These are phyloP conservation scores for Cokeromyces recurvatus DNA, from an alignment of 371 early-diverging fungal species.

Conservation along the genomic window DNA sequence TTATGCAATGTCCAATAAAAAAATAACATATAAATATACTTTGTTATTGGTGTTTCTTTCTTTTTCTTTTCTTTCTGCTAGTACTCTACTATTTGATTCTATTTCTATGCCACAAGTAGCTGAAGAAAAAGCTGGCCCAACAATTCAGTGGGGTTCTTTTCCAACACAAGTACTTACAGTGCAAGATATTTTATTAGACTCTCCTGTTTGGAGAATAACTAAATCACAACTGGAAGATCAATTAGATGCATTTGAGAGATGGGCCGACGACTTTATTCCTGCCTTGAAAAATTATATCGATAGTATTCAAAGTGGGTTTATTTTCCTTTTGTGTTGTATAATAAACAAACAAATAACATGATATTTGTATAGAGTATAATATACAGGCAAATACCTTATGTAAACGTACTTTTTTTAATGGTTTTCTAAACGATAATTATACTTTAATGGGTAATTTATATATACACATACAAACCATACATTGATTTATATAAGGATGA, in stretches of 20 bases:
- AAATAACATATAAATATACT: too few relatives aligned
- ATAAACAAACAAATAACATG: neutral
- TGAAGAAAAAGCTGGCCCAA: too few relatives aligned
- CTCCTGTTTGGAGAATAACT: slow-evolving; percentile 64
- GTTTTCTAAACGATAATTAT: slow-evolving; percentile 23
- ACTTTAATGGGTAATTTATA: slow-evolving; percentile 44
- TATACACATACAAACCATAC: too few relatives aligned
- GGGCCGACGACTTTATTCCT: slow-evolving; percentile 53
- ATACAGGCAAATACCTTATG: slow-evolving; percentile 27
- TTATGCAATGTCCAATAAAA: too few relatives aligned
- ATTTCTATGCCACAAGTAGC: too few relatives aligned
- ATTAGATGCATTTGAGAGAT: slow-evolving; percentile 59
- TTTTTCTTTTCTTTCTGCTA: too few relatives aligned
- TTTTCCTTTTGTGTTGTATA: neutral
- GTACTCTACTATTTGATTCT: too few relatives aligned
- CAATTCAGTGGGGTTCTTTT: too few relatives aligned
- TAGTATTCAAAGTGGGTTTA: slow-evolving; percentile 34
- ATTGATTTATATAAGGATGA: too few relatives aligned
- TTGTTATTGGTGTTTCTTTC: too few relatives aligned
- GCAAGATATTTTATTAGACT: slow-evolving; percentile 54
- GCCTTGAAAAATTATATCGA: slow-evolving; percentile 39
- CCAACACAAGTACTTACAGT: slow-evolving; percentile 29
- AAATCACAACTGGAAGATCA: slow-evolving; percentile 63
- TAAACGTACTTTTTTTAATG: slow-evolving; percentile 26
- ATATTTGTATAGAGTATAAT: slow-evolving; percentile 26